Percentiles rank a stretch among this genome's conserved stretches.
phyloP scores from a whole-genome alignment of 129 eudicot species.

The Saposhnikovia divaricata region DNA sequence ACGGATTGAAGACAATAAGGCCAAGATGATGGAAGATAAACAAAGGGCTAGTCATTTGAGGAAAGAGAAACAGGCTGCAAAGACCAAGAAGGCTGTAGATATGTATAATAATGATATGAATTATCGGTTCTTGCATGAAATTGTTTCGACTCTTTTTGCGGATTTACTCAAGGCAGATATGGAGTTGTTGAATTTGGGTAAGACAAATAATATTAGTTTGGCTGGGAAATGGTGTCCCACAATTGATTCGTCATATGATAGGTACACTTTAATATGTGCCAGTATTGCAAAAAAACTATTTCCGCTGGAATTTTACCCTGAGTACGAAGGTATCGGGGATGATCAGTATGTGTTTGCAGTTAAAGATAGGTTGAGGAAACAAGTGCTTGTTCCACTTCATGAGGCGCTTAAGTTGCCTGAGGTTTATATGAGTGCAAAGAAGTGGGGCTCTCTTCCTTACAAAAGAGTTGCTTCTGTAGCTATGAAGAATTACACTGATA shows the following conservation, averaged over 20 bases:
- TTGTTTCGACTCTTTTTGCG: neutral
- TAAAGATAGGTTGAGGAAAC: neutral
- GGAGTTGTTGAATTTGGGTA: neutral
- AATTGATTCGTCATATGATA: slow-evolving; percentile 5
- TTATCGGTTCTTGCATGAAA: neutral
- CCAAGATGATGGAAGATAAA: neutral
- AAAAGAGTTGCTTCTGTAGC: slow-evolving; percentile 4
- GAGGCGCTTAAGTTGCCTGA: neutral
- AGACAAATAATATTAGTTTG: neutral
- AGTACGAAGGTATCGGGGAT: neutral
- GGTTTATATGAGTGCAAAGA: neutral
- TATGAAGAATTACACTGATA: neutral
- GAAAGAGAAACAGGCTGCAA: neutral
- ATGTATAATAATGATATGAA: neutral
- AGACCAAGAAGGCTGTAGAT: neutral
- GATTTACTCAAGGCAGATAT: neutral
- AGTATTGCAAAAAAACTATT: neutral
- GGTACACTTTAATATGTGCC: neutral
- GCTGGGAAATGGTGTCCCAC: neutral
- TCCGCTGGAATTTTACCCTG: neutral
- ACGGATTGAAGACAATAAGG: neutral
- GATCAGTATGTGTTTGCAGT: neutral
- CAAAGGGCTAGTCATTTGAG: neutral
- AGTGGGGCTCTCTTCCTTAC: neutral
- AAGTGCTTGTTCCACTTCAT: neutral